Conservation (phyloP, 1,139 yeast genomes). For the Suhomyces bokatorum region DNA sequence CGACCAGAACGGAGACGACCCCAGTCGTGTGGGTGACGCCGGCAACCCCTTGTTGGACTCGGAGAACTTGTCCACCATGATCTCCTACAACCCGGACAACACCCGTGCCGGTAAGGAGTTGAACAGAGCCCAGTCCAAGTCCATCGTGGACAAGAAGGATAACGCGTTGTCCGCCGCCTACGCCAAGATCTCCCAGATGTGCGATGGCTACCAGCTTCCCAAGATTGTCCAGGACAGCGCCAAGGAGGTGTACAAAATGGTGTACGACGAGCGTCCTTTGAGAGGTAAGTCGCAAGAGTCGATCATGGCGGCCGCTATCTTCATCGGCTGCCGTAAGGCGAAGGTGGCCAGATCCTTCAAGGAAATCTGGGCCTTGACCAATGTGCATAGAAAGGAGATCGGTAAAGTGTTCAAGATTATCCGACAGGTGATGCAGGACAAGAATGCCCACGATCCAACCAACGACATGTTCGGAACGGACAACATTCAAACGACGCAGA, state of each 20-base stretch:
- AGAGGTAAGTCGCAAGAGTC: slow-evolving; percentile 93
- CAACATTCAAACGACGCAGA: slow-evolving; percentile 79
- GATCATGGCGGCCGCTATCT: slow-evolving; percentile 95
- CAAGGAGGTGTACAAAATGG: slow-evolving; percentile 90
- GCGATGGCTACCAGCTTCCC: slow-evolving; percentile 95
- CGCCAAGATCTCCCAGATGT: slow-evolving; percentile 89
- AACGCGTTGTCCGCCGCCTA: slow-evolving; percentile 87
- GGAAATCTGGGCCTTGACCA: slow-evolving; percentile 94
- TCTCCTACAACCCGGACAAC: slow-evolving; percentile 81
- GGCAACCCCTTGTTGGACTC: slow-evolving; percentile 93
- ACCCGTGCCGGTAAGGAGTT: slow-evolving; percentile 80
- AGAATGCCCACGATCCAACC: slow-evolving; percentile 50
- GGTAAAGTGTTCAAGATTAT: slow-evolving; percentile 85
- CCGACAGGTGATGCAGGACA: slow-evolving; percentile 71
- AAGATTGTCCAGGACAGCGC: slow-evolving; percentile 97
- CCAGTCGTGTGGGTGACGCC: slow-evolving; percentile 99
- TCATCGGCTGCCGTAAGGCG: slow-evolving; percentile 93
- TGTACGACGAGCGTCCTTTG: slow-evolving; percentile 82
- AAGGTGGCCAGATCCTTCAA: slow-evolving; percentile 93
- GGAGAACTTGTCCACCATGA: slow-evolving; percentile 89
- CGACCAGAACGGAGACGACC: slow-evolving; percentile 97
- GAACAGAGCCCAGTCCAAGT: slow-evolving; percentile 84
- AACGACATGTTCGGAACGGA: slow-evolving; percentile 46
- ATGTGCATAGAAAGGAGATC: slow-evolving; percentile 91
- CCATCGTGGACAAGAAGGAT: slow-evolving; percentile 83